Conservation (phyloP, 2,329 filamentous ascomycete genomes). For the Penicillium capsulatum region DNA sequence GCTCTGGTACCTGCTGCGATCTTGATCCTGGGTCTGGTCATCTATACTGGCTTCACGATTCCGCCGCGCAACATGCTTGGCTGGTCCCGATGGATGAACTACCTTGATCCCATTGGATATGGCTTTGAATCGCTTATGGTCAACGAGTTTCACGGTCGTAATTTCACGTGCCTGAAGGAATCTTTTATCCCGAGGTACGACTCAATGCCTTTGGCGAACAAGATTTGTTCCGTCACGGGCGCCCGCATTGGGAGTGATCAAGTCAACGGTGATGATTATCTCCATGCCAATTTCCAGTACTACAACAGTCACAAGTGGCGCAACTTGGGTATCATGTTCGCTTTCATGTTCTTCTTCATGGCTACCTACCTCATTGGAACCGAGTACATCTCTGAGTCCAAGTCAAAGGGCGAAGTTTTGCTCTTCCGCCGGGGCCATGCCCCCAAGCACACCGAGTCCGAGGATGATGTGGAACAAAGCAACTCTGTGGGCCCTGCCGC, state of each 20-base stretch:
- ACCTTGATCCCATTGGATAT: constrained; percentile 73
- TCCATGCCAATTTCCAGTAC: constrained; percentile 56
- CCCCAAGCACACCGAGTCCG: constrained; percentile 33
- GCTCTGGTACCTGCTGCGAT: constrained; percentile 54
- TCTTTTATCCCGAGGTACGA: constrained; percentile 32
- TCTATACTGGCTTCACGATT: constrained; percentile 49
- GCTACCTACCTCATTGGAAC: constrained; percentile 59
- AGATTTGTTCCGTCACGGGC: constrained; percentile 59
- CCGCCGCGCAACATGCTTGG: constrained; percentile 59
- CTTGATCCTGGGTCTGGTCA: constrained; percentile 39
- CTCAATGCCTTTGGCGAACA: constrained; percentile 32
- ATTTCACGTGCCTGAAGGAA: constrained; percentile 49
- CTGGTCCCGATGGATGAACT: constrained; percentile 81
- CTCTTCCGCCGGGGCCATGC: constrained; percentile 68
- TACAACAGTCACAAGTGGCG: constrained; percentile 58
- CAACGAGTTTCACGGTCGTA: constrained; percentile 70
- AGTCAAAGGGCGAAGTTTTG: constrained; percentile 72
- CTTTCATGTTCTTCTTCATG: constrained; percentile 60
- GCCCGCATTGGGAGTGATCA: constrained; percentile 49
- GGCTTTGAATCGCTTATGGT: constrained; percentile 76
- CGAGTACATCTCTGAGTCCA: constrained; percentile 60
- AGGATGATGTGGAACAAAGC: constrained; percentile 28
- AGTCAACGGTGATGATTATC: constrained; percentile 58
- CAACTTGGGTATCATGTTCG: constrained; percentile 66
- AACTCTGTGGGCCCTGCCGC: constrained; percentile 26